A percentile compares a stretch with the other conserved stretches of the same genome.
These are phyloP conservation scores for Kazachstania viticola DNA, from an alignment of 805 yeast genomes.

Conservation along the genomic window DNA sequence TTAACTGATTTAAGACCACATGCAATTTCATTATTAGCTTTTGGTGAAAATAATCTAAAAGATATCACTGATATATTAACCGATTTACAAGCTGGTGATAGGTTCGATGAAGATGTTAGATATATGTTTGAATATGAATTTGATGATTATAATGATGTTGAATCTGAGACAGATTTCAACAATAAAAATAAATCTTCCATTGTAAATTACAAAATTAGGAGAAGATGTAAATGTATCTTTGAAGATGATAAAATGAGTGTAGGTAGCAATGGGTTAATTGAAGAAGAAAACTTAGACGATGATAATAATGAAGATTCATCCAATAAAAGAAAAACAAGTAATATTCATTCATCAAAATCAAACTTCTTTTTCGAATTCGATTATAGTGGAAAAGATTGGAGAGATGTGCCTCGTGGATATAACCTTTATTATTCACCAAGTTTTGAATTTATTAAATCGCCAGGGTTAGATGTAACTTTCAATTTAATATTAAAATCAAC, in stretches of 20 bases:
- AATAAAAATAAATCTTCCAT: slow-evolving; percentile 5
- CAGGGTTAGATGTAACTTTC: slow-evolving; percentile 7
- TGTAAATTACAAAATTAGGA: slow-evolving; percentile 7
- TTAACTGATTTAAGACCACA: slow-evolving; percentile 47
- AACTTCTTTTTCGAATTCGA: slow-evolving; percentile 37
- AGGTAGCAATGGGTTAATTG: slow-evolving; percentile 10
- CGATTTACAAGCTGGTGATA: slow-evolving; percentile 48
- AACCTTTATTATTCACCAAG: slow-evolving; percentile 31
- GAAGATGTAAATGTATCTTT: slow-evolving; percentile 29
- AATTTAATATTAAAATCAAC: slow-evolving; percentile 13
- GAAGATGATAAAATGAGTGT: slow-evolving; percentile 26
- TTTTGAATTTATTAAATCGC: slow-evolving; percentile 12
- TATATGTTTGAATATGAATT: slow-evolving; percentile 50
- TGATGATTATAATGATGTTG: slow-evolving; percentile 29
- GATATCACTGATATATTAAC: slow-evolving; percentile 44
- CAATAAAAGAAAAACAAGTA: neutral
- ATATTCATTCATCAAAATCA: slow-evolving; percentile 27
- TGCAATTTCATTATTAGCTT: slow-evolving; percentile 42
- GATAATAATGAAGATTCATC: neutral
- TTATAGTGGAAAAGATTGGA: slow-evolving; percentile 55
- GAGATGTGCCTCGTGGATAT: slow-evolving; percentile 55
- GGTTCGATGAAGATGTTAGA: slow-evolving; percentile 55
- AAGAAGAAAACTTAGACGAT: neutral
- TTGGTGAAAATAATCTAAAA: slow-evolving; percentile 32
- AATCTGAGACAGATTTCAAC: slow-evolving; percentile 11